Evolutionary conservation across 2,329 filamentous ascomycete species (phyloP).

Genomic region (Colletotrichum caudatum): DNA sequence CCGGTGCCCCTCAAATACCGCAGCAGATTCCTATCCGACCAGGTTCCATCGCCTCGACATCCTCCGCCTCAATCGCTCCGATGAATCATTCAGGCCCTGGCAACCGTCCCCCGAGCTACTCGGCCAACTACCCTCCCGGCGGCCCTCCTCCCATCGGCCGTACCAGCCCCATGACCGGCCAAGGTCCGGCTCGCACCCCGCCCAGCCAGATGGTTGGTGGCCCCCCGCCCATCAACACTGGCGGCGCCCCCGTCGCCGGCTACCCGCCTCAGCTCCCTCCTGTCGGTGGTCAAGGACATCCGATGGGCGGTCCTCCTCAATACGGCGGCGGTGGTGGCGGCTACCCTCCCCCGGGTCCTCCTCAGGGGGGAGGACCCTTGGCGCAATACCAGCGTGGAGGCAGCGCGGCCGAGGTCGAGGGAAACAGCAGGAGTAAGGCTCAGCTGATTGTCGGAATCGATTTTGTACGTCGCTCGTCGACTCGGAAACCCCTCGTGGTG

Average conservation of each 20-base stretch:
- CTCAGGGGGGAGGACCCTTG: slow-evolving; percentile 55
- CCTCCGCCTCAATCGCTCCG: slow-evolving; percentile 62
- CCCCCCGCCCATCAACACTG: slow-evolving; percentile 76
- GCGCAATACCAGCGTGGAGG: slow-evolving; percentile 54
- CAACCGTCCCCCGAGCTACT: slow-evolving; percentile 74
- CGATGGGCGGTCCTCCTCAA: slow-evolving; percentile 58
- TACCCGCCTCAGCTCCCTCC: slow-evolving; percentile 68
- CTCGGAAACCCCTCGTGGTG: slow-evolving; percentile 1
- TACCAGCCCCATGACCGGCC: slow-evolving; percentile 63
- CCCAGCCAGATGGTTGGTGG: slow-evolving; percentile 72
- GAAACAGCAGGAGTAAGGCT: slow-evolving; percentile 89
- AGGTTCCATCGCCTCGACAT: slow-evolving; percentile 59
- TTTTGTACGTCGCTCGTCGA: slow-evolving; percentile 74
- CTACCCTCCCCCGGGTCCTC: slow-evolving; percentile 55
- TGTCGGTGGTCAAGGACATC: slow-evolving; percentile 47
- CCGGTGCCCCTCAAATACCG: slow-evolving; percentile 61
- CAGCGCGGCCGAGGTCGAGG: slow-evolving; percentile 81
- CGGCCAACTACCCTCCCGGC: slow-evolving; percentile 64
- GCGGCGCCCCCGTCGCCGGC: slow-evolving; percentile 61
- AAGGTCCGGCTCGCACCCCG: slow-evolving; percentile 65
- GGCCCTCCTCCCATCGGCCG: slow-evolving; percentile 63
- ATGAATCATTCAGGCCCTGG: slow-evolving; percentile 73
- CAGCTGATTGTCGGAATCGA: slow-evolving; percentile 99
- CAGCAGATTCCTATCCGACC: slow-evolving; percentile 57
- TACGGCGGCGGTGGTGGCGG: slow-evolving; percentile 62